These are phyloP conservation scores for Crithidia expoeki DNA, from an alignment of 208 protist genomes.

Conservation along the genomic window DNA sequence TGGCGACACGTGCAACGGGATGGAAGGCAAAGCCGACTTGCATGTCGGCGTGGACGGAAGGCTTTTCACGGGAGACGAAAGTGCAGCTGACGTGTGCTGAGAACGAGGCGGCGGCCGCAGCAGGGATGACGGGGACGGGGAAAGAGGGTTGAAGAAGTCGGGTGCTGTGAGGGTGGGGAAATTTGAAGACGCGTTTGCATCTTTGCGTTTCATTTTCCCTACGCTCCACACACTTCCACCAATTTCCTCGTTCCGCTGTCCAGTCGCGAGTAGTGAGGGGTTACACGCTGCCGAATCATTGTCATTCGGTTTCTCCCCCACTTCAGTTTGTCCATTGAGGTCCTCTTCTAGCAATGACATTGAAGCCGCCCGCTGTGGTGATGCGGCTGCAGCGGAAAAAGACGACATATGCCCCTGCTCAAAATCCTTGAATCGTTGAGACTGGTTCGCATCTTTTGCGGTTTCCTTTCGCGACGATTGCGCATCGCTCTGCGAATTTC, in stretches of 20 bases:
- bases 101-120: not conserved
- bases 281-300: not conserved
- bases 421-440: no score
- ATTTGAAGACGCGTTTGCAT: not conserved
- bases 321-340: no score
- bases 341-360: constrained; percentile 19
- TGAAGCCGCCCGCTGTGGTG: constrained; percentile 1
- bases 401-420: not conserved
- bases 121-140: not conserved
- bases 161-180: constrained; percentile 1
- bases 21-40: constrained; percentile 12
- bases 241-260: not conserved
- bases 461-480: not conserved
- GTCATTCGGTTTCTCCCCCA: not conserved
- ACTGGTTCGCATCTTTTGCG: no score
- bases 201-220: no score
- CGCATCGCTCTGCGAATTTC: not conserved
- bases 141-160: not conserved
- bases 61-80: not conserved
- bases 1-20: constrained; percentile 27
- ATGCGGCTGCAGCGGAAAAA: not conserved
- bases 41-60: not conserved
- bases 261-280: not conserved
- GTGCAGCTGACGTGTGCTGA: not conserved
- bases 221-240: not conserved